Percentiles rank a stretch among this genome's conserved stretches.
These are phyloP conservation scores for Quercus phellos DNA, from an alignment of 331 rosid genomes.

Conservation along the genomic window DNA sequence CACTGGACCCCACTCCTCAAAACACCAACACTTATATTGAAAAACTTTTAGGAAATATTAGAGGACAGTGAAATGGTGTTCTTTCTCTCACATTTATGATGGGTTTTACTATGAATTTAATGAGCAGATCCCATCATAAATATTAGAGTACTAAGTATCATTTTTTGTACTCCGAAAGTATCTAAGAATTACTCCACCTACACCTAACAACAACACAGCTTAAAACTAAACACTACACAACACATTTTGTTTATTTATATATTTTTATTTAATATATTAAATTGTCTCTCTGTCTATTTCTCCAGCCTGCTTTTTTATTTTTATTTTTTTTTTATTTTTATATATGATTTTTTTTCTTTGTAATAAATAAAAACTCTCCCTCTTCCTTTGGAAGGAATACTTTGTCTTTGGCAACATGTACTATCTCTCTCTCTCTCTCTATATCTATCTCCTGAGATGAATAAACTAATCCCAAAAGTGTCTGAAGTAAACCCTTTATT, in stretches of 20 bases:
- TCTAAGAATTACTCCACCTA: background rate
- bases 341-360: background rate
- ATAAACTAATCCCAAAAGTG: constrained; percentile 19
- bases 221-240: background rate
- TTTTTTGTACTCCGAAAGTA: no score
- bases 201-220: background rate
- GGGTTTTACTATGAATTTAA: no score
- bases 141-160: no score
- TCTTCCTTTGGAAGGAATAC: background rate
- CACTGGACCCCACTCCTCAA: constrained; percentile 31
- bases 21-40: background rate
- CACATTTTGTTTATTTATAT: no score
- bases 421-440: no score
- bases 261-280: no score
- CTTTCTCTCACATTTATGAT: no score
- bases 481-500: constrained; percentile 16
- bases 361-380: background rate
- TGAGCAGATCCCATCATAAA: no score
- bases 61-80: no score
- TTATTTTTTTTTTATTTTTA: background rate
- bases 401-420: constrained; percentile 13
- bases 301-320: background rate
- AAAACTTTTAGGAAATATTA: no score
- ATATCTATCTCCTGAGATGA: background rate
- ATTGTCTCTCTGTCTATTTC: background rate